Evolutionary conservation across 352 stramenopile species (phyloP), one percentile per base, ranked within the genome.

Genomic region (Peronosclerospora sorghi): DNA sequence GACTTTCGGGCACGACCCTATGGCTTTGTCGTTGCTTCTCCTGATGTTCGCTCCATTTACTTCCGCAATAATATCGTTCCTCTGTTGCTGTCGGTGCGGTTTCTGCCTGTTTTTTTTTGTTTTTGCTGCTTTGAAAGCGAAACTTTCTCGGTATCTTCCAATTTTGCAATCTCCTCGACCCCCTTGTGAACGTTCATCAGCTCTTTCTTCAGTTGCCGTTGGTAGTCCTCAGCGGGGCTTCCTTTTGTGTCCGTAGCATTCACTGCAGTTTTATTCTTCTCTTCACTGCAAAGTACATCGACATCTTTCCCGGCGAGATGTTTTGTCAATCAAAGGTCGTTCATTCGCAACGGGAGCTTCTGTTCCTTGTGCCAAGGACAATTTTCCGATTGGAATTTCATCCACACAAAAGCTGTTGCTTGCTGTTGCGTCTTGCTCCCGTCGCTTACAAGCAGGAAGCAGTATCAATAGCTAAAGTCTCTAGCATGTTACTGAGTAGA

Each of bases 101-200:
- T 73, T 65, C 23, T 47, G 18, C 43, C 35, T 28, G 62, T n/a
- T n/a, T n/a, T n/a, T n/a, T n/a, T n/a, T n/a, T n/a, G n/a, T n/a
- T n/a, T n/a, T n/a, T n/a, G n/a, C n/a, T n/a, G n/a, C n/a, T n/a
- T n/a, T n/a, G n/a, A n/a, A n/a, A n/a, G n/a, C n/a, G n/a, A n/a
- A n/a, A n/a, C n/a, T n/a, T n/a, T n/a, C n/a, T n/a, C n/a, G n/a
- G n/a, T n/a, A n/a, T n/a, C n/a, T n/a, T n/a, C 40, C 27, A 62
- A 35, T 45, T 60, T 65, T 10, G 52, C 40, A 13, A 62, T 59
- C 26, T 65, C 59, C 24, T 67, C 65, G 39, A 67, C 56, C 36
- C 62, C 46, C 30, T 68, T 71, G 38, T 83, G 84, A 39, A 84
- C 45, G 20, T 62, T 64, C 18, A 67, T 70, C 29, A 84, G 50